Percentiles rank a stretch among this genome's conserved stretches.
Conservation (phyloP, 163 green algal genomes). For the Smithsoniella earleae region DNA sequence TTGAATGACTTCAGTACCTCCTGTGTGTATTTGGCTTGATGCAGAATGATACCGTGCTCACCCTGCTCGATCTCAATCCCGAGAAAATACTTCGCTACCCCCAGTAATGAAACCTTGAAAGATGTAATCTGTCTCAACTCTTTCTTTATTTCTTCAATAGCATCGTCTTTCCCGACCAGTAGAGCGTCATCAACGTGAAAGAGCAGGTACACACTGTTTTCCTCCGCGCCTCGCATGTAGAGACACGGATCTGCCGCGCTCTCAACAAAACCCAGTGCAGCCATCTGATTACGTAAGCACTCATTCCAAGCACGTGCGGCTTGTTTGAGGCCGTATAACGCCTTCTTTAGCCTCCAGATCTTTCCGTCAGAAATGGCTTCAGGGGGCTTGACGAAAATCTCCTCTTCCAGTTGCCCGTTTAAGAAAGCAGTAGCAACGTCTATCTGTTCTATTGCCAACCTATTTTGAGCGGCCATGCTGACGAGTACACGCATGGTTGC, state of each 20-base stretch:
- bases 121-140: background rate
- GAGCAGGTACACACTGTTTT: constrained; percentile 24
- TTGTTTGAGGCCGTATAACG: constrained; percentile 46
- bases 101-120: background rate
- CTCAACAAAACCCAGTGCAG: constrained; percentile 32
- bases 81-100: constrained; percentile 34
- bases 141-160: background rate
- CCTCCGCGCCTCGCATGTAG: constrained; percentile 27
- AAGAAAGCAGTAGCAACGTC: constrained; percentile 51
- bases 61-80: constrained; percentile 38
- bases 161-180: background rate
- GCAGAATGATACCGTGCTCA: background rate
- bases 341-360: constrained; percentile 36
- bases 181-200: constrained; percentile 45
- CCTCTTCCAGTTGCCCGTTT: constrained; percentile 40
- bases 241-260: constrained; percentile 38
- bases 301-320: constrained; percentile 40
- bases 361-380: background rate
- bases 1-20: background rate
- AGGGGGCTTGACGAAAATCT: constrained; percentile 37
- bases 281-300: constrained; percentile 31
- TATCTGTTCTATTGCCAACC: constrained; percentile 38
- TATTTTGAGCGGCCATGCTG: background rate
- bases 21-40: background rate
- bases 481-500: constrained; percentile 35